Conservation (phyloP, 306 rosid genomes). For the Vigna radiata region DNA sequence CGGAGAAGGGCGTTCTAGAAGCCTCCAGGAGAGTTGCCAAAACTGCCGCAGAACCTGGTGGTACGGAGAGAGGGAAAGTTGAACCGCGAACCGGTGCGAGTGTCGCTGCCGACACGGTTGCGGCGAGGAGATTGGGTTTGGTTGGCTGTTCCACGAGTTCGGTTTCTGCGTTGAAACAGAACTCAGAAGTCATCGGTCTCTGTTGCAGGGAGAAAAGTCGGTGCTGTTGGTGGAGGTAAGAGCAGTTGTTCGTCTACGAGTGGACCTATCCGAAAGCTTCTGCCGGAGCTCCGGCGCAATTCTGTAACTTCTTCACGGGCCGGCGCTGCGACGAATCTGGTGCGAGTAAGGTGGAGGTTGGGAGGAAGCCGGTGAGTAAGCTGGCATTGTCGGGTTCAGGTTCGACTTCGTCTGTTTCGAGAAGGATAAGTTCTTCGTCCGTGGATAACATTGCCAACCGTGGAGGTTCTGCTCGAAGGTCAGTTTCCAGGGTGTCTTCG, state of each 20-base stretch:
- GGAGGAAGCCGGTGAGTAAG: too few species aligned
- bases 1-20: slow-evolving; percentile 46
- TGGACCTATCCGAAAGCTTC: slow-evolving; percentile 66
- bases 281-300: slow-evolving; percentile 77
- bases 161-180: slow-evolving; percentile 62
- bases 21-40: slow-evolving; percentile 44
- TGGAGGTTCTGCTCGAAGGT: too few species aligned
- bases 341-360: too few species aligned
- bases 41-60: slow-evolving; percentile 46
- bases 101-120: slow-evolving; percentile 33
- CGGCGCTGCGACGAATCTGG: too few species aligned
- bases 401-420: too few species aligned
- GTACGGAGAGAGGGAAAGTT: slow-evolving; percentile 52
- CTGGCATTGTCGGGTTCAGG: too few species aligned
- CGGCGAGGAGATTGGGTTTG: slow-evolving; percentile 56
- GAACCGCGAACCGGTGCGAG: slow-evolving; percentile 56
- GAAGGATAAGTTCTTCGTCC: too few species aligned
- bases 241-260: slow-evolving; percentile 36
- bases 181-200: slow-evolving; percentile 61
- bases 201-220: slow-evolving; percentile 47
- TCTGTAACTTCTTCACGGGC: slow-evolving; percentile 56
- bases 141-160: slow-evolving; percentile 50
- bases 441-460: too few species aligned
- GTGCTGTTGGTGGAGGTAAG: slow-evolving; percentile 45
- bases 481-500: too few species aligned